Base-by-base conservation (phyloP, 768 basidiomycete species). In the Cubamyces lactineus region DNA sequence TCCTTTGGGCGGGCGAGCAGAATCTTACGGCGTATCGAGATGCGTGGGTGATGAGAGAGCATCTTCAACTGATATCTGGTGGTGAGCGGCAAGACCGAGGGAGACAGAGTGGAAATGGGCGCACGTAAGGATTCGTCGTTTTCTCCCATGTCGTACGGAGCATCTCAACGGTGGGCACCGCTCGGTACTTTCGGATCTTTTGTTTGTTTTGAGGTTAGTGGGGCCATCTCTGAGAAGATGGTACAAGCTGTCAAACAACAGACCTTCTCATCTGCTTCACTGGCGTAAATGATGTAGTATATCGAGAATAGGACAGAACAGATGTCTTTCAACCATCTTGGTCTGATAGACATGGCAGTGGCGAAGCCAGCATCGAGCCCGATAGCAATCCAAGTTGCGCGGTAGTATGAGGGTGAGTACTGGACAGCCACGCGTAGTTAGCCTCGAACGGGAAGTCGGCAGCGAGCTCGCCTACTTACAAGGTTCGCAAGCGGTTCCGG, bases 311-410 rank as follows among this genome's bases (percentile, higher is more conserved):
- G 67, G 46, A 97, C 77, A 43, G 93, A 94, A 53, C 87, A 89
- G 5, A 97, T 75, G 72, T 99, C 94, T 66, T 89, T 84, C 11
- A 98, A 74, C 94, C 94, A 97, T 71, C 90, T 93, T 3, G 93
- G 92, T 15, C 89, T 86, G 58, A 99, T 92, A 2, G 86, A 79
- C 91, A 96, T 94, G 13, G 96, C 96, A 0, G 95, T 95, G 0
- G 95, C 95, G 71, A 98, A 98, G 1, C 96, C 97, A 2, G 96
- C 94, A 72, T 99, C 97, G n/a, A 98, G 79, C 1, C 95, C 96
- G 0, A 92, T 96, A 51, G 76, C 85, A 59, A 99, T 88, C 90
- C 95, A 99, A 53, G 96, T 96, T 8, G 95, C 96, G 24, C 97
- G 89, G 77, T 96, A 96, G 75, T 95, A 97, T 2, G 92, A 90